Conservation (phyloP, 768 basidiomycete genomes). For the Amyloporia xantha region DNA sequence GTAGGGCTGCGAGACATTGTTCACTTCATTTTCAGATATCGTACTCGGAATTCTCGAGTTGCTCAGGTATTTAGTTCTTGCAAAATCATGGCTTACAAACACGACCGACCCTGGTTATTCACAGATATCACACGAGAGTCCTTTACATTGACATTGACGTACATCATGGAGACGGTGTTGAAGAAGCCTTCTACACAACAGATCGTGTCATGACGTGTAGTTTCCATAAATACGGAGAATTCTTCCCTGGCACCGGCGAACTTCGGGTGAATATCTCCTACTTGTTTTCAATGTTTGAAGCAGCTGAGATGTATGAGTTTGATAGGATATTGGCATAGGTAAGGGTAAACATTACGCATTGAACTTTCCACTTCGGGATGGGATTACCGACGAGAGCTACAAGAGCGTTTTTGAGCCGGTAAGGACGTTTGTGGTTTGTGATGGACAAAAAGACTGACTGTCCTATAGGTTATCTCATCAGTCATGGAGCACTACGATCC, state of each 20-base stretch:
- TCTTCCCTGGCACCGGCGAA: constrained; percentile 98
- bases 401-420: constrained; percentile 94
- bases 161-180: constrained; percentile 98
- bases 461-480: constrained; percentile 75
- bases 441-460: neutral
- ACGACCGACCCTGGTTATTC: neutral
- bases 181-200: constrained; percentile 98
- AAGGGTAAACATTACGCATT: constrained; percentile 93
- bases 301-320: neutral
- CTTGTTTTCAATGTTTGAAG: neutral
- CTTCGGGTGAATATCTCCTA: constrained; percentile 52
- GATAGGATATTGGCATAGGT: constrained; percentile 83
- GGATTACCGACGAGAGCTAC: constrained; percentile 93
- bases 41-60: constrained; percentile 95
- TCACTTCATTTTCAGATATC: constrained; percentile 57
- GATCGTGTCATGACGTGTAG: constrained; percentile 98
- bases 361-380: constrained; percentile 93
- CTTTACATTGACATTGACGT: constrained; percentile 99
- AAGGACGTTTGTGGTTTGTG: constrained; percentile 22
- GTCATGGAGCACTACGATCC: constrained; percentile 96
- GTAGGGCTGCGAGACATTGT: neutral
- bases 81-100: neutral
- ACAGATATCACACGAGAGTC: constrained; percentile 89
- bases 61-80: constrained; percentile 51
- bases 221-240: constrained; percentile 99